These are phyloP conservation scores for Microsporum ferrugineum DNA, from an alignment of 2,329 filamentous ascomycete genomes.

Conservation along the genomic window DNA sequence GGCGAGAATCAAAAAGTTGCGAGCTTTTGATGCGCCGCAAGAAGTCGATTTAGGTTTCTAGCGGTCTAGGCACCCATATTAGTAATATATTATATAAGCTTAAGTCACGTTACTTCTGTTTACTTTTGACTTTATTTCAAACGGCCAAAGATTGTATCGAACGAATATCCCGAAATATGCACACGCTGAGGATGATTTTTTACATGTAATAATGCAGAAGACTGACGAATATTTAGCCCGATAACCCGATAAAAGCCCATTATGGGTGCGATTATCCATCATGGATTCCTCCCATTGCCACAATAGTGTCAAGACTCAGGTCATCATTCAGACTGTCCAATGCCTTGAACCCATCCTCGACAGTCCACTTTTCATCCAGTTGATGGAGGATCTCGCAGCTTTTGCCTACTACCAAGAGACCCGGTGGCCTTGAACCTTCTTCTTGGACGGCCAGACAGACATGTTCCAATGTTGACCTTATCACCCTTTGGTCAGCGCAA, in stretches of 20 bases:
- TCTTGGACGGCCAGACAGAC: conserved; percentile 76
- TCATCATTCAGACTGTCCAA: conserved; percentile 43
- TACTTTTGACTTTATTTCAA: background rate
- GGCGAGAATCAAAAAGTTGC: background rate
- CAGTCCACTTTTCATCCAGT: conserved; percentile 57
- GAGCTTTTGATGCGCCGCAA: background rate
- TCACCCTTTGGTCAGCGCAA: conserved; percentile 86
- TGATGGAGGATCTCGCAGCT: conserved; percentile 69
- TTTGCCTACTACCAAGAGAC: conserved; percentile 70
- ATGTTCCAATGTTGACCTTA: conserved; percentile 69
- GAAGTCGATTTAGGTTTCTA: background rate
- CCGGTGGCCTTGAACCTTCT: conserved; percentile 80
- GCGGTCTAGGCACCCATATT: background rate
- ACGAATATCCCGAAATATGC: background rate
- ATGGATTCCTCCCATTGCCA: background rate
- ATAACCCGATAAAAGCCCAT: background rate
- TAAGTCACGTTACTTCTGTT: background rate
- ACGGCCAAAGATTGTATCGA: background rate
- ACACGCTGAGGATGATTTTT: background rate
- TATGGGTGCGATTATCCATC: background rate
- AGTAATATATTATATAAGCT: background rate
- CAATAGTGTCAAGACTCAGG: conserved; percentile 14
- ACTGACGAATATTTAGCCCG: background rate
- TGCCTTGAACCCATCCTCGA: conserved; percentile 76
- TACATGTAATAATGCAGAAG: background rate